phyloP scores from a whole-genome alignment of 2,329 filamentous ascomycete species.

The Trichoderma arundinaceum region DNA sequence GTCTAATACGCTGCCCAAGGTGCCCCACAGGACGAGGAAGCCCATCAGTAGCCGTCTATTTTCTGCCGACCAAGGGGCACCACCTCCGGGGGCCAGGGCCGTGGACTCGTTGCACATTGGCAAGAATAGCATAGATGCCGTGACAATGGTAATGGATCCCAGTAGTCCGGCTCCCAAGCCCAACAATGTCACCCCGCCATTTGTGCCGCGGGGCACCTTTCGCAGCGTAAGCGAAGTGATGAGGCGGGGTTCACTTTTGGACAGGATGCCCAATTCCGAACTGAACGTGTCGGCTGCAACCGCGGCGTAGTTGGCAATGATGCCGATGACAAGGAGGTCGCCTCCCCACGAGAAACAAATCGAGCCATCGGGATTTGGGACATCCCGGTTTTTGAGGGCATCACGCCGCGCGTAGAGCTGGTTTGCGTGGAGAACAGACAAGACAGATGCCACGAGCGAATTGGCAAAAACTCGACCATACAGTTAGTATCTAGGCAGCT shows the following conservation, averaged over 20 bases:
- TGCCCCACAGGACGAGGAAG: slow-evolving; percentile 73
- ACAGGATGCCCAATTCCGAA: slow-evolving; percentile 92
- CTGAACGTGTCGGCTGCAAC: slow-evolving; percentile 93
- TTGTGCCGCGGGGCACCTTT: slow-evolving; percentile 86
- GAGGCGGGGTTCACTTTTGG: slow-evolving; percentile 74
- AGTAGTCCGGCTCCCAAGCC: slow-evolving; percentile 76
- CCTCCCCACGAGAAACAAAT: slow-evolving; percentile 66
- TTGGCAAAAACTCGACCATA: slow-evolving; percentile 73
- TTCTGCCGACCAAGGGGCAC: slow-evolving; percentile 54
- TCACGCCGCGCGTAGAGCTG: slow-evolving; percentile 59
- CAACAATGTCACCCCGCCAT: slow-evolving; percentile 82
- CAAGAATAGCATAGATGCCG: slow-evolving; percentile 67
- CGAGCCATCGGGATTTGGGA: slow-evolving; percentile 46
- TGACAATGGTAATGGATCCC: slow-evolving; percentile 74
- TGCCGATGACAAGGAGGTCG: slow-evolving; percentile 67
- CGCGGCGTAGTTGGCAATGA: slow-evolving; percentile 84
- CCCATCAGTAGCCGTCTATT: slow-evolving; percentile 56
- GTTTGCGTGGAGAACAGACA: slow-evolving; percentile 64
- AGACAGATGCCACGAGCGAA: slow-evolving; percentile 75
- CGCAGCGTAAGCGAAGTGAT: slow-evolving; percentile 81
- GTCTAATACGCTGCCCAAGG: slow-evolving; percentile 82
- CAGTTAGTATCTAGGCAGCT: neutral
- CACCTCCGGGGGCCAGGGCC: slow-evolving; percentile 48
- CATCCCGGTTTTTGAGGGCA: slow-evolving; percentile 45
- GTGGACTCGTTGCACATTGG: slow-evolving; percentile 67